Conservation (phyloP, 768 basidiomycete genomes). For the Boletus edulis region DNA sequence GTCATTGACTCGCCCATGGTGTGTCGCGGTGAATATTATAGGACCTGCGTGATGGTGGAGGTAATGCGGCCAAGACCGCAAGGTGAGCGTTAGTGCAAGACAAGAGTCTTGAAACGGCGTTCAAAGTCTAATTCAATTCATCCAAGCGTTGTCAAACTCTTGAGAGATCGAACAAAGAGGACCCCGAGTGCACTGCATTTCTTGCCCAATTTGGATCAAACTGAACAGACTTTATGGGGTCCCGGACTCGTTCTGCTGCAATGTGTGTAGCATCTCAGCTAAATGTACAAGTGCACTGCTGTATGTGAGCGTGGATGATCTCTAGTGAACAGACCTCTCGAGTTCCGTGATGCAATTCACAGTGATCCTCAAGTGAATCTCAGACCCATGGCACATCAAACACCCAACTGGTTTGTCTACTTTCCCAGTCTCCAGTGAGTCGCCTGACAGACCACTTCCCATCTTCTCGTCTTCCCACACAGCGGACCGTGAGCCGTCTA, state of each 20-base stretch:
- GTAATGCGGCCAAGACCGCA: neutral
- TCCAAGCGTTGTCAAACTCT: neutral
- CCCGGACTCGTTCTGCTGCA: neutral
- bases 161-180: conserved; percentile 2
- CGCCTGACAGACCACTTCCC: too few relatives aligned
- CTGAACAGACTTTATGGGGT: conserved; percentile 19
- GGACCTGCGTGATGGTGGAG: neutral
- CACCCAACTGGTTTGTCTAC: too few relatives aligned
- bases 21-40: neutral
- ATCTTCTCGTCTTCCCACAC: too few relatives aligned
- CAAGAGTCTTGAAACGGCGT: neutral
- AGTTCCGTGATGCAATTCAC: too few relatives aligned
- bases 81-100: neutral
- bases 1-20: conserved; percentile 13
- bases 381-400: too few relatives aligned
- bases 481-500: too few relatives aligned
- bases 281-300: too few relatives aligned
- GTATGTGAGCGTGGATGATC: too few relatives aligned
- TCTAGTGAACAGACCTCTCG: too few relatives aligned
- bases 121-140: conserved; percentile 1
- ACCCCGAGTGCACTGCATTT: conserved; percentile 8
- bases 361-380: too few relatives aligned
- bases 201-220: neutral
- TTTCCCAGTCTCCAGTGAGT: too few relatives aligned
- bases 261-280: too few relatives aligned